phyloP scores from a whole-genome alignment of 345 rosid genomes.

The Hypericum androsaemum region DNA sequence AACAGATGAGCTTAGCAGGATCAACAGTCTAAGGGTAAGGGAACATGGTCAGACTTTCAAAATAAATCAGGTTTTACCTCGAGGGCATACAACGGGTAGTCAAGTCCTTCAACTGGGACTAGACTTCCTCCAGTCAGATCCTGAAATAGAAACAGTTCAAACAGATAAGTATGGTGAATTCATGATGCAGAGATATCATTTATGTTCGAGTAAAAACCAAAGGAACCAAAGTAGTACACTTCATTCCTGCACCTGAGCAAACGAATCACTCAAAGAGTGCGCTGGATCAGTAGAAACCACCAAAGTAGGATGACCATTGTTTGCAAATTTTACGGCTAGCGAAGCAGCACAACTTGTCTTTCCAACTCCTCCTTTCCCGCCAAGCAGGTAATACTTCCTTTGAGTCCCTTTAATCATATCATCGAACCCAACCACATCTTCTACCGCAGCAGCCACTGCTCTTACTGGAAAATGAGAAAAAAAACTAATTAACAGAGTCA shows the following conservation, averaged over 20 bases:
- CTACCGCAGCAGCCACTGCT: conserved; percentile 76
- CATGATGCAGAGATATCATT: conserved; percentile 1
- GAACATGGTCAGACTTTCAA: conserved; percentile 2
- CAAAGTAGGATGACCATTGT: conserved; percentile 91
- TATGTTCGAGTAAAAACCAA: conserved; percentile 3
- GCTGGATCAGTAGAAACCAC: conserved; percentile 99
- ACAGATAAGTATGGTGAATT: not conserved
- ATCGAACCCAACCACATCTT: conserved; percentile 60
- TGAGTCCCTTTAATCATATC: conserved; percentile 77
- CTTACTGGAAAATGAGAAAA: conserved; percentile 42
- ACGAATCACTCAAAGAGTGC: conserved; percentile 92
- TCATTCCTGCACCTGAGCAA: conserved; percentile 60
- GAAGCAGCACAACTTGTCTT: conserved; percentile 99
- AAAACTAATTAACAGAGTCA: not conserved
- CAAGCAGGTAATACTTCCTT: conserved; percentile 93
- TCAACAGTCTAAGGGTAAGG: conserved; percentile 2
- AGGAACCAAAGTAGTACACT: conserved; percentile 7
- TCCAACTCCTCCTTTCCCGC: conserved; percentile 98
- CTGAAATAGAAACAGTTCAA: conserved; percentile 27
- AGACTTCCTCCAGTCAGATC: conserved; percentile 86
- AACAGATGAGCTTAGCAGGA: not conserved
- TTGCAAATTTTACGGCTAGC: conserved; percentile 89
- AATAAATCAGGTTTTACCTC: conserved; percentile 40
- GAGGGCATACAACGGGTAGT: conserved; percentile 82
- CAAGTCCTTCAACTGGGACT: conserved; percentile 87